Base-by-base conservation (phyloP, 2,329 filamentous ascomycete genomes). In the Apiospora saccharicola region DNA sequence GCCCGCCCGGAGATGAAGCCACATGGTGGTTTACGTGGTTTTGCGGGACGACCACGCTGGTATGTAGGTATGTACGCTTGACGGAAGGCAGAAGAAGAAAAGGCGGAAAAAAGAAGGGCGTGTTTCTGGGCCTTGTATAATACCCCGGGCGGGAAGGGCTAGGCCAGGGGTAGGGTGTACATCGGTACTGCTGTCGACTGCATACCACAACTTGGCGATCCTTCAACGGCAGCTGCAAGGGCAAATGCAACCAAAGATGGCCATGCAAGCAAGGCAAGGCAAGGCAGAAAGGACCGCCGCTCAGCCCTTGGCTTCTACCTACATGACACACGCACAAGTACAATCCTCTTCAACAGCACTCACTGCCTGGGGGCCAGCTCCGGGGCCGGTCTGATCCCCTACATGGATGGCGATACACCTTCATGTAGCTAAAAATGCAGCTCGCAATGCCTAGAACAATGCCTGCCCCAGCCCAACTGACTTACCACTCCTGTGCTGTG, bases 71-170 rank as follows among this genome's bases (percentile, higher is more conserved):
- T 30, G 53, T 61, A 61, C 19, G 22, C 16, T 37, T 61, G 30
- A n/a, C 53, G 34, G 30, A 64, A 71, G 22, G 47, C 22, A 49
- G 22, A 14, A 51, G 34, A 30, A 37, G 61, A 61, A 41, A 67
- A 67, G 49, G 14, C 37, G 19, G 24, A 57, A 30, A 68, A 44
- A 37, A 30, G 41, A 37, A 68, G 43, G 53, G 71, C 71, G 53
- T 51, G 26, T 70, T 71, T 72, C 69, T 68, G 73, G 73, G 70
- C 68, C 73, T 72, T 70, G 71, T 61, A 44, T 41, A 41, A 41
- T 68, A 70, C 24, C 74, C 72, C 72, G n/a, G 67, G 37, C 47
- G 24, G 46, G 47, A 71, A 22, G 67, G 37, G 24, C 34, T 47
- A 68, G 26, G 44, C 14, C 57, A 41, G 53, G 57, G 57, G 13